These are phyloP conservation scores for Penicillium paneum DNA, from an alignment of 2,329 filamentous ascomycete genomes.

Conservation along the genomic window DNA sequence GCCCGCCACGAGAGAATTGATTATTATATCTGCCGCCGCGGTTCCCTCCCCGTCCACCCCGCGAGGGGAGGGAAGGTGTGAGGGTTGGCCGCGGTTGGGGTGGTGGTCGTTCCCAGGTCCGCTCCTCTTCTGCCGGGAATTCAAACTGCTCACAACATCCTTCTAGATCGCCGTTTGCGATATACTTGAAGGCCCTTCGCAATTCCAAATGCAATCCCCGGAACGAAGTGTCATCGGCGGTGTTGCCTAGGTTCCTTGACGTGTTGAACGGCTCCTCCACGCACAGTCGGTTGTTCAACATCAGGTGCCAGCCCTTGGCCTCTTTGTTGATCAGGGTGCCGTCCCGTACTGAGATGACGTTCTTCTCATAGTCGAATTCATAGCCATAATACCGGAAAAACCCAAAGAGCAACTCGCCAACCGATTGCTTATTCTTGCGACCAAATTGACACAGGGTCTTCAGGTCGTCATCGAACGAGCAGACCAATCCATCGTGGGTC, in stretches of 20 bases:
- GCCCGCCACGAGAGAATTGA: slow-evolving; percentile 47
- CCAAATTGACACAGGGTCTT: slow-evolving; percentile 72
- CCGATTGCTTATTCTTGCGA: slow-evolving; percentile 71
- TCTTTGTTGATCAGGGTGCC: slow-evolving; percentile 75
- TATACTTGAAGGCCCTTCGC: slow-evolving; percentile 78
- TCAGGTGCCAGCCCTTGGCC: slow-evolving; percentile 83
- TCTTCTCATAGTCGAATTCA: slow-evolving; percentile 83
- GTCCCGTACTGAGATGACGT: slow-evolving; percentile 78
- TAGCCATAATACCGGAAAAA: slow-evolving; percentile 96
- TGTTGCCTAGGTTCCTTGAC: slow-evolving; percentile 86
- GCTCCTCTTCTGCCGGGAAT: slow-evolving; percentile 76
- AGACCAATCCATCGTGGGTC: slow-evolving; percentile 62
- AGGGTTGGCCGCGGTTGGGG: slow-evolving; percentile 57
- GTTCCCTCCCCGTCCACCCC: slow-evolving; percentile 49
- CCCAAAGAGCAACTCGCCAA: slow-evolving; percentile 84
- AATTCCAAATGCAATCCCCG: slow-evolving; percentile 86
- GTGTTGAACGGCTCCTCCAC: slow-evolving; percentile 97
- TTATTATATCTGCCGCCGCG: slow-evolving; percentile 51
- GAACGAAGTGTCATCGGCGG: slow-evolving; percentile 92
- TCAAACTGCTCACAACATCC: slow-evolving; percentile 85
- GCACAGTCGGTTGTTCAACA: slow-evolving; percentile 78
- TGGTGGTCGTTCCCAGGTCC: slow-evolving; percentile 55
- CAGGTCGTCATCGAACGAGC: slow-evolving; percentile 84
- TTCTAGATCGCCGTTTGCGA: slow-evolving; percentile 73
- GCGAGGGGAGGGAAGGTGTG: slow-evolving; percentile 41